phyloP scores from a whole-genome alignment of 2,329 filamentous ascomycete species.

The Fusarium udum region DNA sequence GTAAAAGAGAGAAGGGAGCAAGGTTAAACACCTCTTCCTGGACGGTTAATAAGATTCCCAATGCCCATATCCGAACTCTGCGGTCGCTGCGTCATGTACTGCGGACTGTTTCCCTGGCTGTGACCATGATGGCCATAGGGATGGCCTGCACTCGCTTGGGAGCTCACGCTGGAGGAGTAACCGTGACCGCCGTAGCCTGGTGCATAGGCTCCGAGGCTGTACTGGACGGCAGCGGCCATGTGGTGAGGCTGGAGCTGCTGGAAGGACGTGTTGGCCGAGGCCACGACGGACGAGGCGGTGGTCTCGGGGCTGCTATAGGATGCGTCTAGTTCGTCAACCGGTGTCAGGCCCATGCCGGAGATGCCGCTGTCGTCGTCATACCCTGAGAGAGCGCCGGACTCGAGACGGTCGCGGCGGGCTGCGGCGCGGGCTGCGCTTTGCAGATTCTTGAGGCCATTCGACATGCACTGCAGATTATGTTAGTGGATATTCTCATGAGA shows the following conservation, averaged over 20 bases:
- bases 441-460: conserved; percentile 83
- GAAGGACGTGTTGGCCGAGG: conserved; percentile 50
- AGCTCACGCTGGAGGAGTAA: conserved; percentile 65
- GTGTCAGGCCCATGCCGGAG: conserved; percentile 67
- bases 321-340: conserved; percentile 67
- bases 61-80: conserved; percentile 70
- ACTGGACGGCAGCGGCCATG: conserved; percentile 34
- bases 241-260: conserved; percentile 43
- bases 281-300: conserved; percentile 54
- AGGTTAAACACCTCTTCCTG: conserved; percentile 44
- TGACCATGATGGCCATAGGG: conserved; percentile 45
- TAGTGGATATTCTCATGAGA: background rate
- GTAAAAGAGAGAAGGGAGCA: background rate
- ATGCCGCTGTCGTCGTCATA: conserved; percentile 78
- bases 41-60: conserved; percentile 65
- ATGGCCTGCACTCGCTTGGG: conserved; percentile 53
- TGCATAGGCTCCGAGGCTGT: conserved; percentile 39
- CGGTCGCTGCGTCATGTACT: conserved; percentile 59
- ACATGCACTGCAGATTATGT: conserved; percentile 73
- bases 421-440: conserved; percentile 74
- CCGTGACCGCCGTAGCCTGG: conserved; percentile 49
- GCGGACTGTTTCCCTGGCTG: conserved; percentile 54
- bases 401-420: conserved; percentile 70
- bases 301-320: conserved; percentile 66
- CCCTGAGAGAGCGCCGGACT: conserved; percentile 54